These are phyloP conservation scores for Plasmodium gonderi DNA, from an alignment of 169 alveolate species.

Conservation along the genomic window DNA sequence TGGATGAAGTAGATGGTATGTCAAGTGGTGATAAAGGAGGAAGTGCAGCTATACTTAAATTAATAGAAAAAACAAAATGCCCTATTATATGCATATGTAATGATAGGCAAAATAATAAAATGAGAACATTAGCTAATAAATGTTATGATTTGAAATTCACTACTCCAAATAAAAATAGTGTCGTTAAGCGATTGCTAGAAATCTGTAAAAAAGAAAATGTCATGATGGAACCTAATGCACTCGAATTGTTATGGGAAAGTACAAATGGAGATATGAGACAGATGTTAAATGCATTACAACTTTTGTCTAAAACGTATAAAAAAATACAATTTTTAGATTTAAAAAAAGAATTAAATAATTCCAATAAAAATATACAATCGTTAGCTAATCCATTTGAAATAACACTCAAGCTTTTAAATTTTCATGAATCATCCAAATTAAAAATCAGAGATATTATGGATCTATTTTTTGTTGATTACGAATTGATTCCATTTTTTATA, in stretches of 20 bases:
- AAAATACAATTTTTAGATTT: slow-evolving; percentile 76
- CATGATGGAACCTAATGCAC: slow-evolving; percentile 86
- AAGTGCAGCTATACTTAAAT: slow-evolving; percentile 92
- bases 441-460: slow-evolving; percentile 86
- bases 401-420: slow-evolving; percentile 85
- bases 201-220: slow-evolving; percentile 92
- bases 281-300: slow-evolving; percentile 91
- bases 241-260: slow-evolving; percentile 91
- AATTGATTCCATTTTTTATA: slow-evolving; percentile 93
- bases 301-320: slow-evolving; percentile 85
- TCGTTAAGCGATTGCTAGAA: slow-evolving; percentile 86
- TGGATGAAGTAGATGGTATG: slow-evolving; percentile 99
- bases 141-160: slow-evolving; percentile 95
- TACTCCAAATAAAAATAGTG: slow-evolving; percentile 89
- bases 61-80: slow-evolving; percentile 93
- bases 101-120: slow-evolving; percentile 87
- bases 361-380: slow-evolving; percentile 87
- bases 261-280: slow-evolving; percentile 95
- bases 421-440: slow-evolving; percentile 79
- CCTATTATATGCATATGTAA: slow-evolving; percentile 98
- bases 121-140: slow-evolving; percentile 91
- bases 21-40: slow-evolving; percentile 99
- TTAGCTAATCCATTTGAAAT: slow-evolving; percentile 91
- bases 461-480: slow-evolving; percentile 94
- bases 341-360: slow-evolving; percentile 79